Evolutionary conservation across 495 filamentous ascomycete genomes (phyloP).

Genomic region (Aspergillus panamensis): DNA sequence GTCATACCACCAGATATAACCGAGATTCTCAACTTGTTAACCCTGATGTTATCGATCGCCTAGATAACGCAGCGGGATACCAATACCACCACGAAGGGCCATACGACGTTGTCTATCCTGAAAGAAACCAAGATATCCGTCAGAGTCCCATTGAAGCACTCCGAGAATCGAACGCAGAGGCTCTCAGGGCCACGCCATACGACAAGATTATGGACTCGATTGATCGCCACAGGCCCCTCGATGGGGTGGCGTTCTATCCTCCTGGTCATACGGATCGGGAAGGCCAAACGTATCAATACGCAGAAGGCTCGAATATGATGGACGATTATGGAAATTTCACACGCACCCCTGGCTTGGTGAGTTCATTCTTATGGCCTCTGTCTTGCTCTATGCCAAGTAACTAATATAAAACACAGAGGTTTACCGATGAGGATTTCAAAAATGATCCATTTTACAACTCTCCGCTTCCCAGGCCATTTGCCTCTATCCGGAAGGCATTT

Average conservation of each 20-base stretch:
- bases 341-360: constrained; percentile 36
- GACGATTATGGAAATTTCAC: constrained; percentile 53
- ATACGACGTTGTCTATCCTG: constrained; percentile 76
- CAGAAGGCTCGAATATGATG: constrained; percentile 85
- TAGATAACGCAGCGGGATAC: constrained; percentile 60
- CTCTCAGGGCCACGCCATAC: constrained; percentile 75
- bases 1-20: constrained; percentile 25
- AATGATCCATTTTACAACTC: constrained; percentile 46
- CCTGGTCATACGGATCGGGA: constrained; percentile 63
- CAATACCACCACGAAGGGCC: constrained; percentile 90
- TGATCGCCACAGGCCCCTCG: constrained; percentile 72
- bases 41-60: constrained; percentile 74
- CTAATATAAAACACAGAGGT: constrained; percentile 30
- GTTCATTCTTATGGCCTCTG: not conserved
- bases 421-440: constrained; percentile 48
- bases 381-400: not conserved
- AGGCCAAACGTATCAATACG: constrained; percentile 70
- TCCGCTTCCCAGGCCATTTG: constrained; percentile 34
- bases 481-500: constrained; percentile 32
- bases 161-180: constrained; percentile 66
- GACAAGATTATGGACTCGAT: constrained; percentile 77
- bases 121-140: constrained; percentile 62
- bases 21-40: constrained; percentile 61
- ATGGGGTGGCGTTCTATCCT: constrained; percentile 74
- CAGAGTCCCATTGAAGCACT: constrained; percentile 76